Evolutionary conservation across 169 alveolate genomes (phyloP).

Genomic region (Cryptosporidium meleagridis): DNA sequence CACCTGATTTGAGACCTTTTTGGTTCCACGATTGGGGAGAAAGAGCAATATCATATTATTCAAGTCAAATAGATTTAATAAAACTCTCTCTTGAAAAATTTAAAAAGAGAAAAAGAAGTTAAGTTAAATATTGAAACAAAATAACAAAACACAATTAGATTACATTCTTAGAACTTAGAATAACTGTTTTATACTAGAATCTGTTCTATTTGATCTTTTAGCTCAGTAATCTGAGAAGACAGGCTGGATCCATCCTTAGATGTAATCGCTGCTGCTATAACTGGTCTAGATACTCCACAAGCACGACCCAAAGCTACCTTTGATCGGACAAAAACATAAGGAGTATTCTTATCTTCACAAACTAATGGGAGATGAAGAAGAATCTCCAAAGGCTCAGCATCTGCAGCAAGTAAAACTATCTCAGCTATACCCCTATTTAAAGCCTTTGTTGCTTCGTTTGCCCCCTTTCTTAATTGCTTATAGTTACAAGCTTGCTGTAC

Average conservation of each 20-base stretch:
- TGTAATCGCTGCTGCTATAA: slow-evolving; percentile 96
- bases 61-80: slow-evolving; percentile 52
- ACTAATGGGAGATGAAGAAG: slow-evolving; percentile 96
- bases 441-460: slow-evolving; percentile 96
- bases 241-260: slow-evolving; percentile 95
- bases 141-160: neutral
- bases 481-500: slow-evolving; percentile 94
- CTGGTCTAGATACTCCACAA: slow-evolving; percentile 98
- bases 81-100: slow-evolving; percentile 34
- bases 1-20: slow-evolving; percentile 9
- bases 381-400: slow-evolving; percentile 99
- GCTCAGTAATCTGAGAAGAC: slow-evolving; percentile 93
- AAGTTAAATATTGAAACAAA: neutral
- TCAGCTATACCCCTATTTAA: slow-evolving; percentile 98
- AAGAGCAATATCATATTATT: slow-evolving; percentile 36
- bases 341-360: slow-evolving; percentile 99
- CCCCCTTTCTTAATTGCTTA: slow-evolving; percentile 95
- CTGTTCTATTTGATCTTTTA: slow-evolving; percentile 97
- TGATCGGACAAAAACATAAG: slow-evolving; percentile 97
- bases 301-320: slow-evolving; percentile 98
- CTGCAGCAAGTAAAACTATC: slow-evolving; percentile 98
- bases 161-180: slow-evolving; percentile 47
- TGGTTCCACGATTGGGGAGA: slow-evolving; percentile 73
- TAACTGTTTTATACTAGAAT: slow-evolving; percentile 87
- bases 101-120: slow-evolving; percentile 4